Conservation (phyloP, 495 filamentous ascomycete genomes). For the Tuber microsphaerosporum region DNA sequence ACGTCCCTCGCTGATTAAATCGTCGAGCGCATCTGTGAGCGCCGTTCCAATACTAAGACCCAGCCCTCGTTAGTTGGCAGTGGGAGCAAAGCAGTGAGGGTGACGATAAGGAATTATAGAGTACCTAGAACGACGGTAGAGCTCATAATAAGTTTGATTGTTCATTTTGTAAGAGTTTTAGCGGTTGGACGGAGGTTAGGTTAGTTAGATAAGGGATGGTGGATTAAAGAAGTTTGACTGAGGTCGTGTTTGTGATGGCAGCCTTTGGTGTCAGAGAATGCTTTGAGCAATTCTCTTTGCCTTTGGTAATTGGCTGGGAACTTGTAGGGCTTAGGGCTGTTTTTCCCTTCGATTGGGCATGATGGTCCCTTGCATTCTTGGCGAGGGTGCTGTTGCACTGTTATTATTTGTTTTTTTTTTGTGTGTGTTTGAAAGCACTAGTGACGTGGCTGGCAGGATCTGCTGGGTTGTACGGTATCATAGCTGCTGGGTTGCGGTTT, state of each 20-base stretch:
- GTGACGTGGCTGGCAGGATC: slow-evolving; percentile 1
- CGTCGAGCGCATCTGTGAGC: slow-evolving; percentile 92
- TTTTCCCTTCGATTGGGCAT: not conserved
- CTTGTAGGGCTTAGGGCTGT: not conserved
- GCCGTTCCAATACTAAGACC: slow-evolving; percentile 71
- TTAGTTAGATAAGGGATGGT: not conserved
- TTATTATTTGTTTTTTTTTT: not conserved
- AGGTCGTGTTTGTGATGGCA: not conserved
- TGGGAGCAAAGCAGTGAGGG: slow-evolving; percentile 30
- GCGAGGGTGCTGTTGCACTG: not conserved
- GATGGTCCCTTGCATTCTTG: slow-evolving; percentile 2
- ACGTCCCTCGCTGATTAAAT: slow-evolving; percentile 80
- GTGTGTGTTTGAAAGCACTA: not conserved
- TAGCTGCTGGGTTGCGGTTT: not conserved
- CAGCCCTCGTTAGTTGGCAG: slow-evolving; percentile 32
- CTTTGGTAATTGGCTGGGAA: not conserved
- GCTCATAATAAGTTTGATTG: slow-evolving; percentile 71
- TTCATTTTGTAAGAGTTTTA: slow-evolving; percentile 20
- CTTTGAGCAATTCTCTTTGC: not conserved
- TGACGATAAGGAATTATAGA: slow-evolving; percentile 32
- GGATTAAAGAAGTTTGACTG: not conserved
- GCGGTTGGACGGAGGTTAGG: not conserved
- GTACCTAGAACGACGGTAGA: slow-evolving; percentile 96
- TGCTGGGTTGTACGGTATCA: not conserved
- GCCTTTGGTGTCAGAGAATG: not conserved